A percentile compares a stretch with the other conserved stretches of the same genome.
Conservation (phyloP, 768 basidiomycete genomes). For the Boletus vermiculosoides region DNA sequence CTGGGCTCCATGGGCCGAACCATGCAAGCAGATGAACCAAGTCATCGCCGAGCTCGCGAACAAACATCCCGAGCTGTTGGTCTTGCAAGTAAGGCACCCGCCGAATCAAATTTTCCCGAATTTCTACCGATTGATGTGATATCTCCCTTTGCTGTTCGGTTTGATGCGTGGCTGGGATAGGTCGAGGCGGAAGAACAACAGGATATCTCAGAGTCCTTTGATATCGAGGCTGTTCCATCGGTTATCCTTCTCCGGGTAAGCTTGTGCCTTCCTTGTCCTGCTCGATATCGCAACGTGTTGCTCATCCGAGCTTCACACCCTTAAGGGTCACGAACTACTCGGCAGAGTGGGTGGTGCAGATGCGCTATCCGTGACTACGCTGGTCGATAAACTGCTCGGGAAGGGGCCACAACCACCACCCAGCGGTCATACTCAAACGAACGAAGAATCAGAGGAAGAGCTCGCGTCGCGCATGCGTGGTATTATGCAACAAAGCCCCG, state of each 20-base stretch:
- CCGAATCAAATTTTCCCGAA: background rate
- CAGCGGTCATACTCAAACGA: conserved; percentile 27
- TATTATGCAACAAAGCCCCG: conserved; percentile 76
- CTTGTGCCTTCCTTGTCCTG: background rate
- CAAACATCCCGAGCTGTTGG: conserved; percentile 65
- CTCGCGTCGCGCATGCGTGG: conserved; percentile 58
- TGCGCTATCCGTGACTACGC: conserved; percentile 56
- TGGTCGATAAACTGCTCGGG: conserved; percentile 57
- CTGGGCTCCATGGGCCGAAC: conserved; percentile 91
- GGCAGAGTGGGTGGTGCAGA: conserved; percentile 79
- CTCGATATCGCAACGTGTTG: background rate
- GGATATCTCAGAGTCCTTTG: conserved; percentile 91
- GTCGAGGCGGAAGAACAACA: conserved; percentile 78
- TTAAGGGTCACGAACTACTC: conserved; percentile 86
- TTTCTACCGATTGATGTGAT: background rate
- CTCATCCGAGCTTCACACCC: background rate
- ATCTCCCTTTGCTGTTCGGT: background rate
- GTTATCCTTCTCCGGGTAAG: conserved; percentile 79
- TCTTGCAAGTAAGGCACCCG: conserved; percentile 65
- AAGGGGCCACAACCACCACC: conserved; percentile 12
- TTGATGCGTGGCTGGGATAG: conserved; percentile 35
- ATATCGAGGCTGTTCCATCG: conserved; percentile 84
- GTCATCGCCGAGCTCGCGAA: conserved; percentile 71
- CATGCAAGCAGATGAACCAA: conserved; percentile 87
- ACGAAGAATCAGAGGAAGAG: conserved; percentile 60